phyloP scores from a whole-genome alignment of 257 asterid genomes.

The Leonotis leonurus region DNA sequence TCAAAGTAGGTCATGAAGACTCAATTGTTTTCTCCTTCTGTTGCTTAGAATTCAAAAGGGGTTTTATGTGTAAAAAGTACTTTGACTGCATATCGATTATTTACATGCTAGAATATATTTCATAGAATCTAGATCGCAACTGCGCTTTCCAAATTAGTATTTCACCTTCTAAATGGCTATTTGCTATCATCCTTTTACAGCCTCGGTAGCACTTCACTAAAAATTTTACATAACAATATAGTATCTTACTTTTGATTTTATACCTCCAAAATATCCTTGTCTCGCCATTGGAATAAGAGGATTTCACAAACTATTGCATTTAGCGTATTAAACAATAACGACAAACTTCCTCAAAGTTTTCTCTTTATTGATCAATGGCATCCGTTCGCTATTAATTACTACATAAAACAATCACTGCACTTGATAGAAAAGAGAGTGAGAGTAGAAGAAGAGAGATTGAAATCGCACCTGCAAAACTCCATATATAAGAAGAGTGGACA shows the following conservation, averaged over 20 bases:
- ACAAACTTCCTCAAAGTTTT: background rate
- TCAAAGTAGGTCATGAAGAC: background rate
- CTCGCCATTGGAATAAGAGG: background rate
- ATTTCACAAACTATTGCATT: background rate
- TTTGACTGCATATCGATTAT: background rate
- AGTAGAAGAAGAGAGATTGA: background rate
- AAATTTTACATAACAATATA: background rate
- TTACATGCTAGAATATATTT: background rate
- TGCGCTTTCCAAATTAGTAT: background rate
- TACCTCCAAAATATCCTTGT: background rate
- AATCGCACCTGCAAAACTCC: slow-evolving; percentile 77
- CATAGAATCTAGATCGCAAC: background rate
- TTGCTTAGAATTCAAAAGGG: background rate
- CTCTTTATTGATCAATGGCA: background rate
- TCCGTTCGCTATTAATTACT: background rate
- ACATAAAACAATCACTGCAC: background rate
- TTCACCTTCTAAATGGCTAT: background rate
- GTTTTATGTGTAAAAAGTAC: background rate
- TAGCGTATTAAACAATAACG: background rate
- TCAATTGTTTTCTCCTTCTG: background rate
- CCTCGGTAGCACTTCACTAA: background rate
- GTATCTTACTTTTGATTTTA: background rate
- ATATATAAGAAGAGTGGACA: slow-evolving; percentile 83
- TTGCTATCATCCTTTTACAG: background rate
- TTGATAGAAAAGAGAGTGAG: background rate